Evolutionary conservation across 345 rosid species (phyloP), one percentile per base, ranked within the genome.

Genomic region (Abelmoschus esculentus): DNA sequence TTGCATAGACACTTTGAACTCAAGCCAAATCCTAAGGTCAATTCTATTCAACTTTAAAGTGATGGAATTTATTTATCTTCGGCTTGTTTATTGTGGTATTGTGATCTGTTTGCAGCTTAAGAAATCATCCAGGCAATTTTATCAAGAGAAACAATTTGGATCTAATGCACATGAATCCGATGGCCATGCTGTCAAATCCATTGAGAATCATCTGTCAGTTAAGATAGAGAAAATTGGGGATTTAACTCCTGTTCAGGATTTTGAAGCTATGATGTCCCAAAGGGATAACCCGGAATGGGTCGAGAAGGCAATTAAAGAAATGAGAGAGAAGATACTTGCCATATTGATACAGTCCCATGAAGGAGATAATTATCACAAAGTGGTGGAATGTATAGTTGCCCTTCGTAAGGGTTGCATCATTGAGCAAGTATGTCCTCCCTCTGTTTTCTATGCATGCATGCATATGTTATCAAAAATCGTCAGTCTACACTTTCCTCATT

Each of bases 351-450:
- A 77, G 70, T 77, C 85, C 2, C 26, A 73, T 34, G 69, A 70
- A 53, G 83, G 84, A 46, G 84, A 83, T 64, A 77, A 72, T 74
- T 78, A 72, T 77, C 71, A 74, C 3, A 80, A 74, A 84, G 91
- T 87, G 18, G 70, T 87, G 79, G 89, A 88, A 66, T 84, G 87
- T 71, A 70, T 91, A 40, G 70, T 65, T 64, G 84, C 96, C 56
- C 87, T 95, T 57, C 97, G 96, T 14, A 90, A 82, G 80, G 90
- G 93, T 72, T 95, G 96, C 79, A 79, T 95, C 73, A 75, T 85
- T 62, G 99, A 88, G 80, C 97, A 95, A 73, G 99, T 91, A 81
- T 71, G 70, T 49, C 50, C 28, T 42, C 60, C 63, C 65, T 64
- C 62, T 60, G 60, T 50, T 70, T 52, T 10, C 9, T 38, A n/a